Conservation (phyloP, 169 alveolate genomes). For the Plasmodium reichenowi region DNA sequence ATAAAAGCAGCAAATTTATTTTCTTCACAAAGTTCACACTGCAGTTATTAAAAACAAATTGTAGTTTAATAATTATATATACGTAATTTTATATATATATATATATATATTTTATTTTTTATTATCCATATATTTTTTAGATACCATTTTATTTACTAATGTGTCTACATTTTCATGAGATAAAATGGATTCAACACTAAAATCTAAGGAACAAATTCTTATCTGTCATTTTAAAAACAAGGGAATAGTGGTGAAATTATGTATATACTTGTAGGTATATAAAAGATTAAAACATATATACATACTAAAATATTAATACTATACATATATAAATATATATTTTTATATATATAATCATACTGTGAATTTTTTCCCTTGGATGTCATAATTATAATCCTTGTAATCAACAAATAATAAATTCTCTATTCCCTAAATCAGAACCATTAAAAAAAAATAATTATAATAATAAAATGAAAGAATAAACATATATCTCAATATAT, state of each 20-base stretch:
- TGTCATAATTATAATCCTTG: conserved; percentile 67
- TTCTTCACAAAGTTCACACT: conserved; percentile 61
- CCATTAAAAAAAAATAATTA: neutral
- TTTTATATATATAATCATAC: neutral
- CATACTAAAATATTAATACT: too few species aligned
- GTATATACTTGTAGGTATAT: too few species aligned
- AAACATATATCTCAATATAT: too few species aligned
- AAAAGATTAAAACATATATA: too few species aligned
- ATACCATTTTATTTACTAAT: conserved; percentile 49
- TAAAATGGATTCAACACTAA: conserved; percentile 59
- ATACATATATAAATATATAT: too few species aligned
- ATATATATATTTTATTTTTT: neutral
- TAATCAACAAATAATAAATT: conserved; percentile 61
- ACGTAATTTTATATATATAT: neutral
- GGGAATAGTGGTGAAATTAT: too few species aligned
- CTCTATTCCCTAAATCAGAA: conserved; percentile 53
- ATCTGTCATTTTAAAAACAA: conserved; percentile 12
- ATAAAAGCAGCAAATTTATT: conserved; percentile 52
- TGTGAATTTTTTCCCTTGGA: conserved; percentile 48
- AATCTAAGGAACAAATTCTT: conserved; percentile 74
- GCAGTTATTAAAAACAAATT: conserved; percentile 2
- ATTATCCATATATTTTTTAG: neutral
- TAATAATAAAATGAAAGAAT: too few species aligned
- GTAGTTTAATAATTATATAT: neutral
- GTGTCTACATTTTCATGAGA: conserved; percentile 37